phyloP scores from a whole-genome alignment of 2,329 filamentous ascomycete genomes.

The Helicocarpus griseus region DNA sequence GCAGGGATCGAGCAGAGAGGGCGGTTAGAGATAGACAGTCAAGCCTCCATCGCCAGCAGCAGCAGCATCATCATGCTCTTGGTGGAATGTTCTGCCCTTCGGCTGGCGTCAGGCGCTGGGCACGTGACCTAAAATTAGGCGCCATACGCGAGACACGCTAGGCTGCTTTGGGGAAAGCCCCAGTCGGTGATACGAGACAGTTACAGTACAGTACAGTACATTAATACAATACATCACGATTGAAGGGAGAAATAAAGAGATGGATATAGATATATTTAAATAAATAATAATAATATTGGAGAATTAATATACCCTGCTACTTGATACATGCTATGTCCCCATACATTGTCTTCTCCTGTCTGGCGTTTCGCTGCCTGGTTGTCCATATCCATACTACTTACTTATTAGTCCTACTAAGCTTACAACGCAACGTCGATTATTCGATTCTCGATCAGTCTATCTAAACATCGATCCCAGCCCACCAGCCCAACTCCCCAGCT shows the following conservation, averaged over 20 bases:
- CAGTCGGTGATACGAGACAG: not conserved
- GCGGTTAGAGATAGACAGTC: not conserved
- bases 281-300: too few species aligned
- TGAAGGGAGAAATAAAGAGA: not conserved
- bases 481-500: not conserved
- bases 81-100: constrained; percentile 2
- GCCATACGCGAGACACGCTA: not conserved
- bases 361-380: not conserved
- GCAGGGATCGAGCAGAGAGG: not conserved
- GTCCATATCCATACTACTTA: not conserved
- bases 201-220: not conserved
- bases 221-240: not conserved
- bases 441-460: not conserved
- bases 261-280: not conserved
- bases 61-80: not conserved
- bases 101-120: not conserved
- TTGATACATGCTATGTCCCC: too few species aligned
- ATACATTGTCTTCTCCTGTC: not conserved
- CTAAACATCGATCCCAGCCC: not conserved
- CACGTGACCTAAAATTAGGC: not conserved
- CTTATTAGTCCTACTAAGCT: not conserved
- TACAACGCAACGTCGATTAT: not conserved
- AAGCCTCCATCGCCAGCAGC: not conserved
- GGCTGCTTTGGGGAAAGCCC: not conserved
- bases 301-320: not conserved